Percentiles rank a stretch among this genome's conserved stretches.
Evolutionary conservation across 75 land plant species (phyloP).

Genomic region (Pseudotsuga menziesii): DNA sequence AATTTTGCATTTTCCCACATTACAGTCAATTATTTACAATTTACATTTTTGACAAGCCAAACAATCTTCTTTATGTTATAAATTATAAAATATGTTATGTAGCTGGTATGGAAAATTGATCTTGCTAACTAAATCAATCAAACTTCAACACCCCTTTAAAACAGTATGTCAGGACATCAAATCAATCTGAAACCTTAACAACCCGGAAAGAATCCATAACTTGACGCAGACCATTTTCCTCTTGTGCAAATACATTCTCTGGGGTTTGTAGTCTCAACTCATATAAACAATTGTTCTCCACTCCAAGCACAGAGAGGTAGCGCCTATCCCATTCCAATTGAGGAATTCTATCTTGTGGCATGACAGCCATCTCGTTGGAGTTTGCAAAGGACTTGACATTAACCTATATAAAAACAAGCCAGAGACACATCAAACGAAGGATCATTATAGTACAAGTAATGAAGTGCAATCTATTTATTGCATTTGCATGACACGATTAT

Average conservation of each 20-base stretch:
- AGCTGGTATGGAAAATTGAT: no score
- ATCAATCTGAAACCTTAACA: slow-evolving; percentile 28
- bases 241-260: slow-evolving; percentile 60
- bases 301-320: slow-evolving; percentile 94
- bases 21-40: no score
- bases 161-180: no score
- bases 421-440: background rate
- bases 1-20: no score
- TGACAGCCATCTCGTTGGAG: slow-evolving; percentile 86
- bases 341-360: slow-evolving; percentile 76
- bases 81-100: no score
- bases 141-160: no score
- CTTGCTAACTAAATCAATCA: no score
- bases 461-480: background rate
- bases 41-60: no score
- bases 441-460: background rate
- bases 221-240: slow-evolving; percentile 61
- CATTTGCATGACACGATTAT: background rate
- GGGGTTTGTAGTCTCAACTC: slow-evolving; percentile 86
- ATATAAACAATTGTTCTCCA: slow-evolving; percentile 85
- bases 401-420: slow-evolving; percentile 35
- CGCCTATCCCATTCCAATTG: slow-evolving; percentile 86
- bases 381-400: slow-evolving; percentile 92
- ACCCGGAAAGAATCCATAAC: slow-evolving; percentile 92
- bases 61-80: no score